Conservation (phyloP, 1,139 yeast species). For the Casaregolazyma suthepensis region DNA sequence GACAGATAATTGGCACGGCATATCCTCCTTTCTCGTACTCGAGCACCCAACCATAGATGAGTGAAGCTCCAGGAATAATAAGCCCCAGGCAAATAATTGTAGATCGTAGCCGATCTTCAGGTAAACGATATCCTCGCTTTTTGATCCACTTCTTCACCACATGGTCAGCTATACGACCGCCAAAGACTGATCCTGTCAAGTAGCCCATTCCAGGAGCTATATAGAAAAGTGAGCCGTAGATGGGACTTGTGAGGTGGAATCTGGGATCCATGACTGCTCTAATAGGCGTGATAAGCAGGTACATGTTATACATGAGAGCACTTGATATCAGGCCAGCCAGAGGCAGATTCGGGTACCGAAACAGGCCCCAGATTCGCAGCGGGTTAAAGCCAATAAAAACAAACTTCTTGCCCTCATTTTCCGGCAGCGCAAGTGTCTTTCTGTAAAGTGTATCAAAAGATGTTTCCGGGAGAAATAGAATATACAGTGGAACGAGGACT, state of each 20-base stretch:
- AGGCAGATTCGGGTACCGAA: constrained; percentile 39
- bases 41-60: constrained; percentile 50
- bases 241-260: constrained; percentile 41
- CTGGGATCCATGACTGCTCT: constrained; percentile 50
- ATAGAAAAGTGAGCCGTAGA: constrained; percentile 46
- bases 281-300: constrained; percentile 47
- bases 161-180: constrained; percentile 47
- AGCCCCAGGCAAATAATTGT: constrained; percentile 37
- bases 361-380: constrained; percentile 36
- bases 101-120: constrained; percentile 47
- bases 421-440: constrained; percentile 35
- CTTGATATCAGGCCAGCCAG: constrained; percentile 42
- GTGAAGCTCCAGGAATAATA: constrained; percentile 37
- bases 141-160: constrained; percentile 40
- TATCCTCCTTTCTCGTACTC: constrained; percentile 47
- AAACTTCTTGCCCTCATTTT: constrained; percentile 30
- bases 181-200: constrained; percentile 42
- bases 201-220: constrained; percentile 51
- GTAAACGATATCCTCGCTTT: constrained; percentile 41
- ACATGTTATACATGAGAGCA: constrained; percentile 44
- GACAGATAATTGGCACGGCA: constrained; percentile 45
- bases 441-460: constrained; percentile 30
- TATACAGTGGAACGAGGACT: constrained; percentile 20
- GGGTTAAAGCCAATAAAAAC: constrained; percentile 43
- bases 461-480: constrained; percentile 65